Conservation (phyloP, 495 filamentous ascomycete genomes). For the Neurospora hispaniola region DNA sequence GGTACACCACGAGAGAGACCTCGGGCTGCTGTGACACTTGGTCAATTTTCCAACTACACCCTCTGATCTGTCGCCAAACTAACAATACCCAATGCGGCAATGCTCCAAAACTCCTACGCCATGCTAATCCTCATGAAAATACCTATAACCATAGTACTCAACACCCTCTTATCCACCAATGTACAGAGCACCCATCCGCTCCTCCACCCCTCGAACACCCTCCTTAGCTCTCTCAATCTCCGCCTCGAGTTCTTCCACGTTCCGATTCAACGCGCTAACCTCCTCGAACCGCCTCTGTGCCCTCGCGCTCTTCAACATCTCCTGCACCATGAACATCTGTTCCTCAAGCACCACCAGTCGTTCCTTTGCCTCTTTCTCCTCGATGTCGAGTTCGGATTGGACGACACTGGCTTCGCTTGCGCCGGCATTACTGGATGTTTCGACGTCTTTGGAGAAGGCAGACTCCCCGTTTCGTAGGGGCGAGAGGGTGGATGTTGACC, state of each 20-base stretch:
- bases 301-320: slow-evolving; percentile 78
- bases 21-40: not conserved
- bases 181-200: slow-evolving; percentile 40
- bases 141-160: not conserved
- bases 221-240: slow-evolving; percentile 65
- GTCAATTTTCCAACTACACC: not conserved
- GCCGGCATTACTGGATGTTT: slow-evolving; percentile 46
- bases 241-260: slow-evolving; percentile 70
- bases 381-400: slow-evolving; percentile 64
- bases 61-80: not conserved
- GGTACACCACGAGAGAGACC: not conserved
- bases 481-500: slow-evolving; percentile 10
- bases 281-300: slow-evolving; percentile 83
- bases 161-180: slow-evolving; percentile 1
- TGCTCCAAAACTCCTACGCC: not conserved
- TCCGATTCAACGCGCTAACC: slow-evolving; percentile 65
- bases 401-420: slow-evolving; percentile 48
- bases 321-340: slow-evolving; percentile 80
- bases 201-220: slow-evolving; percentile 45
- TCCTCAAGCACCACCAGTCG: slow-evolving; percentile 85
- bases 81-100: not conserved
- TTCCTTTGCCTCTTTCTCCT: slow-evolving; percentile 81
- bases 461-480: slow-evolving; percentile 35
- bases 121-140: not conserved
- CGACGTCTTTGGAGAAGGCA: slow-evolving; percentile 37